Evolutionary conservation across 768 basidiomycete genomes (phyloP).

Genomic region (Tricholoma hemisulphureum): DNA sequence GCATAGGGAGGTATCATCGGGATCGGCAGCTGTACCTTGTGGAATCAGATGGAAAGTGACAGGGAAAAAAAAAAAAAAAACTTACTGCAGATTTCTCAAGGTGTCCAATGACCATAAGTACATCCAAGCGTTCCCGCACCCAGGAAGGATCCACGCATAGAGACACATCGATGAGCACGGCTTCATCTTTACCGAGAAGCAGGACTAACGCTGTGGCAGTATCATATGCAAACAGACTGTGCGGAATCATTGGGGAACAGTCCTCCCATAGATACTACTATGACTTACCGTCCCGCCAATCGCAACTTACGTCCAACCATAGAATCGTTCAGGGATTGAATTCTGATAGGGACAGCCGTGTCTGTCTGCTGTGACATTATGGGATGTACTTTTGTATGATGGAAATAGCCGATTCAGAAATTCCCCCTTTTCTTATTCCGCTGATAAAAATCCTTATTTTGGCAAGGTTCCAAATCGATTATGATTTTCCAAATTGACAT

Average conservation of each 20-base stretch:
- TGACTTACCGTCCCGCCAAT: conserved; percentile 55
- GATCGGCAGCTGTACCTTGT: conserved; percentile 39
- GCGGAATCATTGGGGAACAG: not conserved
- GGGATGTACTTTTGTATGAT: not conserved
- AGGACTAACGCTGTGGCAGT: conserved; percentile 43
- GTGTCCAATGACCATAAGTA: conserved; percentile 56
- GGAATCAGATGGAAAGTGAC: not conserved
- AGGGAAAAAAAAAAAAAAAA: conserved; percentile 5
- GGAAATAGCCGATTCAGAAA: too few relatives aligned
- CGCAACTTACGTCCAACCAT: conserved; percentile 53
- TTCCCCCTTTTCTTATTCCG: too few relatives aligned
- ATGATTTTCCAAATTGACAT: too few relatives aligned
- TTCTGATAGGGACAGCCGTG: conserved; percentile 41
- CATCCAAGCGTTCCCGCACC: conserved; percentile 51
- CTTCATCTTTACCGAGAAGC: conserved; percentile 49
- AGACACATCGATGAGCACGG: conserved; percentile 55
- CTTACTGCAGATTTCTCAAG: conserved; percentile 50
- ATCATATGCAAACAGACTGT: conserved; percentile 60
- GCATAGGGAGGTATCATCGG: conserved; percentile 43
- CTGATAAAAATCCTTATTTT: too few relatives aligned
- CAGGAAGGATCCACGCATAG: conserved; percentile 52
- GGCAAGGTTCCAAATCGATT: not conserved
- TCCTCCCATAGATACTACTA: not conserved
- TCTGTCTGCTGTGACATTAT: conserved; percentile 51
- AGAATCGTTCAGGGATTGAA: conserved; percentile 39